These are phyloP conservation scores for Zea mays DNA, from an alignment of 176 grass and related monocot genomes.

Conservation along the genomic window DNA sequence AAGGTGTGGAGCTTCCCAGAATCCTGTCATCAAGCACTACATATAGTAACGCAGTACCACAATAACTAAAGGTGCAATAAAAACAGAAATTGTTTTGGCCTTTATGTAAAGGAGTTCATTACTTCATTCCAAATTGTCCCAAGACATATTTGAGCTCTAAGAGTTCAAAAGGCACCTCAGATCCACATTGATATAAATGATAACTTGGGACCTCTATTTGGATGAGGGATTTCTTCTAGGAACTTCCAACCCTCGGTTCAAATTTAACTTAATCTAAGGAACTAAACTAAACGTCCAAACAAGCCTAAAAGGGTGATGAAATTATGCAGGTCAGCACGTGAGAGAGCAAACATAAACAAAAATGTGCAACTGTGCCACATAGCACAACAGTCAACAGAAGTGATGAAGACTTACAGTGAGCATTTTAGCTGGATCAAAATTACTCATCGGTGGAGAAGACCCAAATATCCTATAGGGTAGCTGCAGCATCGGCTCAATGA, in stretches of 20 bases:
- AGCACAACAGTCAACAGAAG: slow-evolving; percentile 28
- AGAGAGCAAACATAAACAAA: slow-evolving; percentile 4
- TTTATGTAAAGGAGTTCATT: background rate
- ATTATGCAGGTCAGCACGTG: slow-evolving; percentile 9
- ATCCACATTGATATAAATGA: slow-evolving; percentile 17
- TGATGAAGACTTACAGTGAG: slow-evolving; percentile 62
- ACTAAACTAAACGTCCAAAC: background rate
- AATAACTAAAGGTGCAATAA: background rate
- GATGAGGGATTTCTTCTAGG: background rate
- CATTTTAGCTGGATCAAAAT: slow-evolving; percentile 99
- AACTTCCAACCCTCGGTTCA: background rate
- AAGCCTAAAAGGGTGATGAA: slow-evolving; percentile 1
- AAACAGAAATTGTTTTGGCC: background rate
- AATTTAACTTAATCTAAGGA: slow-evolving; percentile 3
- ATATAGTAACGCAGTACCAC: slow-evolving; percentile 25
- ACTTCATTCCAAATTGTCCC: slow-evolving; percentile 1
- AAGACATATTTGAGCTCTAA: slow-evolving; percentile 18
- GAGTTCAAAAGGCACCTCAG: slow-evolving; percentile 5
- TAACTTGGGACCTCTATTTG: background rate
- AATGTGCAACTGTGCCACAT: slow-evolving; percentile 17
- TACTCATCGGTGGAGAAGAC: slow-evolving; percentile 92
- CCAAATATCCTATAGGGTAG: slow-evolving; percentile 95
- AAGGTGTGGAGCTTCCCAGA: slow-evolving; percentile 96
- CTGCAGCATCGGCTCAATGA: slow-evolving; percentile 64
- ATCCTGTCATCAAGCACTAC: slow-evolving; percentile 60